Evolutionary conservation across 1,284 basidiomycete genomes (phyloP).

Genomic region (Ceratobasidium sp.): DNA sequence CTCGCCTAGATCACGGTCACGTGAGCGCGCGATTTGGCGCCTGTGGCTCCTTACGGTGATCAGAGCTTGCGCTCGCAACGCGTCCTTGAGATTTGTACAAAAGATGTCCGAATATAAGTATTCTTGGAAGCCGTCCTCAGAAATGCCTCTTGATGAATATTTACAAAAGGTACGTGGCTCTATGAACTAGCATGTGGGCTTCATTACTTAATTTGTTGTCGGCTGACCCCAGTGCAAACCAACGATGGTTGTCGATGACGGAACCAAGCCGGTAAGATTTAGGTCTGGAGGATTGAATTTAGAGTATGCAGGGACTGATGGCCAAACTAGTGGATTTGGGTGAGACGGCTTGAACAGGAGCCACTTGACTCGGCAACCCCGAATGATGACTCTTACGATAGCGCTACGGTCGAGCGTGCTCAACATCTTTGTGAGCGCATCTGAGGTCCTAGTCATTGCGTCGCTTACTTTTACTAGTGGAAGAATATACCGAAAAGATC

Average conservation of each 20-base stretch:
- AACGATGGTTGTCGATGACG: slow-evolving; percentile 76
- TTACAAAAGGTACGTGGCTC: slow-evolving; percentile 5
- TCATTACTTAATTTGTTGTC: not conserved
- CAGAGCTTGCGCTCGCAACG: too few relatives aligned
- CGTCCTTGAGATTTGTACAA: too few relatives aligned
- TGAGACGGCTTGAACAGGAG: slow-evolving; percentile 49
- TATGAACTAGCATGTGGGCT: too few relatives aligned
- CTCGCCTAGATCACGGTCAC: too few relatives aligned
- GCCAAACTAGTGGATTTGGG: slow-evolving; percentile 69
- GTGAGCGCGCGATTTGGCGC: not conserved
- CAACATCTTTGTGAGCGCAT: slow-evolving; percentile 54
- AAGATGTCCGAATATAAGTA: too few relatives aligned
- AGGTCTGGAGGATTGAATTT: not conserved
- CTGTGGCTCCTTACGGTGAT: not conserved
- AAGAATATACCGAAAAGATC: slow-evolving; percentile 61
- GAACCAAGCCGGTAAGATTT: slow-evolving; percentile 68
- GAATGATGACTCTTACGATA: slow-evolving; percentile 46
- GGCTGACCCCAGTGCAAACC: slow-evolving; percentile 64
- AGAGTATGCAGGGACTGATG: not conserved
- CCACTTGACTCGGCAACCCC: slow-evolving; percentile 21
- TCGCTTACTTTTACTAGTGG: slow-evolving; percentile 53
- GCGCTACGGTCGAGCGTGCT: slow-evolving; percentile 57
- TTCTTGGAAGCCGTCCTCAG: slow-evolving; percentile 24
- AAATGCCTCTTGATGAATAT: slow-evolving; percentile 4
- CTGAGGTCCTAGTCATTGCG: not conserved